Evolutionary conservation across 2,329 filamentous ascomycete genomes (phyloP), one percentile per base, ranked within the genome.

Genomic region (Coniochaeta sp.): DNA sequence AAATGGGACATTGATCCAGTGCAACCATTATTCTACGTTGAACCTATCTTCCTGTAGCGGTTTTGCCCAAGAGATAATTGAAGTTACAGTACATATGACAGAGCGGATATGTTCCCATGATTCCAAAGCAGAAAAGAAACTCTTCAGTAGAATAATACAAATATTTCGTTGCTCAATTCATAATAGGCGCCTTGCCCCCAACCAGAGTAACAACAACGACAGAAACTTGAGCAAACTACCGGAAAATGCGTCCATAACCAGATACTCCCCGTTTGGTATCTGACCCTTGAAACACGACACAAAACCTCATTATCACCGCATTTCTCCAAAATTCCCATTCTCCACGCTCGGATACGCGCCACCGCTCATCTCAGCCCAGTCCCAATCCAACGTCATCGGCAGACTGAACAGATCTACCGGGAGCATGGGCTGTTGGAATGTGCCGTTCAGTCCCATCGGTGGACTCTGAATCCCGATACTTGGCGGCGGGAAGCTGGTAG

Each of bases 381-480:
- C 91, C 92, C 93, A 97, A 71, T 98, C 93, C 24, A 98, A 81
- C 2, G 91, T 96, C 88, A 96, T 96, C 1, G 93, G 93, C 84
- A 98, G 88, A 72, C 93, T 89, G 86, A 95, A 99, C 28, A 98
- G 75, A 74, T 98, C 95, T 67, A 93, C 91, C 4, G 95, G 93
- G 24, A 98, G 85, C 68, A 96, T 89, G 0, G 93, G 93, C 65
- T 96, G 90, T 68, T 93, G 89, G 69, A 93, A 92, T 8, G 69
- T 57, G 3, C 69, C 70, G 34, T 44, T 44, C n/a, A 70, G 69
- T 7, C 66, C 63, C 50, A 69, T 62, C 14, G 72, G 71, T 34
- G 72, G 72, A 60, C 73, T 80, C 59, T 70, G 69, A 60, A 74
- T 64, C 58, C 64, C 69, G n/a, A 69, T 44, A 69, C 44, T 64